A percentile compares a stretch with the other conserved stretches of the same genome.
These are phyloP conservation scores for Parastagonospora avenae DNA, from an alignment of 2,329 filamentous ascomycete species.

Conservation along the genomic window DNA sequence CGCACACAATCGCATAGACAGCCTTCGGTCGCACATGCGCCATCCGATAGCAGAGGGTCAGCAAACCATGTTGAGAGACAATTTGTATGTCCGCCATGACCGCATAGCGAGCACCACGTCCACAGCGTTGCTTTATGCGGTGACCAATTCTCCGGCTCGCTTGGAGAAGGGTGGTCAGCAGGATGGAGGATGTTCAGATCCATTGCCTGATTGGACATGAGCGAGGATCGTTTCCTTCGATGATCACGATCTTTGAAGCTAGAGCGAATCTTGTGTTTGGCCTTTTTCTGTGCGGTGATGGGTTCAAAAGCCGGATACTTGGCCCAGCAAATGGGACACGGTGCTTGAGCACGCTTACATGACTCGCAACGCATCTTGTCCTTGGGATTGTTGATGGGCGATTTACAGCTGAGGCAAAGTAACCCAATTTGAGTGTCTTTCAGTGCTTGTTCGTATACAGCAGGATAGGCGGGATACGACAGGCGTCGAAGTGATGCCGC, in stretches of 20 bases:
- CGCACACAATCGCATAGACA: conserved; percentile 65
- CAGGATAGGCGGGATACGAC: conserved; percentile 60
- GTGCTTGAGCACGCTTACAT: conserved; percentile 51
- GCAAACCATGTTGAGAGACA: conserved; percentile 64
- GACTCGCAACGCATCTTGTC: conserved; percentile 59
- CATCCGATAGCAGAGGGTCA: conserved; percentile 53
- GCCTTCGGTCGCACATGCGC: conserved; percentile 63
- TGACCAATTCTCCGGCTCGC: conserved; percentile 23
- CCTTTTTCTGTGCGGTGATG: conserved; percentile 34
- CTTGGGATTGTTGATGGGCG: conserved; percentile 58
- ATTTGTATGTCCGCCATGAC: conserved; percentile 63
- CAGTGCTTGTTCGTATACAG: conserved; percentile 62
- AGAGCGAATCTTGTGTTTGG: conserved; percentile 30
- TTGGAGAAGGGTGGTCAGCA: conserved; percentile 21
- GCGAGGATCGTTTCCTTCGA: conserved; percentile 33
- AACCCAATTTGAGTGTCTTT: conserved; percentile 61
- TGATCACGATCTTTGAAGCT: conserved; percentile 27
- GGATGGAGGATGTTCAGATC: conserved; percentile 17
- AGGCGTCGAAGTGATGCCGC: conserved; percentile 63
- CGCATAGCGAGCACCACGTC: conserved; percentile 65
- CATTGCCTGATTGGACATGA: conserved; percentile 16
- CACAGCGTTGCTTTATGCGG: conserved; percentile 50
- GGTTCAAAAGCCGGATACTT: conserved; percentile 50
- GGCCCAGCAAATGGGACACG: conserved; percentile 53
- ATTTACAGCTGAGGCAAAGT: conserved; percentile 62